Base-by-base conservation (phyloP, 371 early-diverging fungal genomes). In the Syncephalastrum racemosum region DNA sequence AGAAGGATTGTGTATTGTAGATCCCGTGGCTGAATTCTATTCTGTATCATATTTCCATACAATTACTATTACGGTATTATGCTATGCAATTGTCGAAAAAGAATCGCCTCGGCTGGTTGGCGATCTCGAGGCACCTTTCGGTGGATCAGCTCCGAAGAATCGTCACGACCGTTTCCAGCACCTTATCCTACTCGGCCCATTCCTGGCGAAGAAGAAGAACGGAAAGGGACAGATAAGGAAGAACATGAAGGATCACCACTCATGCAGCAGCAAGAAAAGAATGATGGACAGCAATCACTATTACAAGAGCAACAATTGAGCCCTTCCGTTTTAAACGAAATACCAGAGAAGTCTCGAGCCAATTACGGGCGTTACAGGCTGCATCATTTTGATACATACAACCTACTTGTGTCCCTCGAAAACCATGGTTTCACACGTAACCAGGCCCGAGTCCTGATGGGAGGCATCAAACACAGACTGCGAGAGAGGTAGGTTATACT, bases 391-490 rank as follows among this genome's bases (percentile, higher is more conserved):
- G 82, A 89, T 48, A 93, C 92, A 6, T 85, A 89, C 63, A 73
- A 79, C 54, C 62, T 90, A 18, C 87, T 91, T 10, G 46, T 66
- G 22, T 72, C 81, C 27, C 73, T 92, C 8, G 83, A 86, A 44
- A 63, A 70, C 4, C 79, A 83, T 48, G 90, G 90, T 4, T 85
- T 89, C 50, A 77, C 79, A 8, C 74, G 87, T 4, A 70, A 72
- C 6, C 92, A 91, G 64, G 85, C 92, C 0, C 87, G 84, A 6
- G 80, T 81, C 16, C 71, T 92, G 39, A 90, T 89, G 90, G 74
- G 82, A 44, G 80, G 81, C 36, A 87, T 92, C 51, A 88, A 90
- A 56, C 76, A 76, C 25, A 75, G 82, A 39, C 64, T 89, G 43
- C 66, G 82, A 36, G 82, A 82, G 40, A 73, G 70, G 72, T 76